Conservation (phyloP, 768 basidiomycete species). For the Suillus subluteus region DNA sequence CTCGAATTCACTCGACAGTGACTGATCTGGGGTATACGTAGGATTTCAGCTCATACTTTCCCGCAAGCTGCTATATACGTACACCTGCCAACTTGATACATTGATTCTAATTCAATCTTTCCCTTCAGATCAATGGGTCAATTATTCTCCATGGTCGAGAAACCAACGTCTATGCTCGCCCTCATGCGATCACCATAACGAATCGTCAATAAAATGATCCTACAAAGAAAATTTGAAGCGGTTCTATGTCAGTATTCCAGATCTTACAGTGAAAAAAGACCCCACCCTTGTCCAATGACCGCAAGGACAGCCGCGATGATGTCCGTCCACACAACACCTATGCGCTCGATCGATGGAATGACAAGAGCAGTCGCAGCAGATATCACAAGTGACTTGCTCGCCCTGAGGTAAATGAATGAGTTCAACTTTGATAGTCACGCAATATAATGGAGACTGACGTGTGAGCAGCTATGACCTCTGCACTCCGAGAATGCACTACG, state of each 20-base stretch:
- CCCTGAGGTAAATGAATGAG: neutral
- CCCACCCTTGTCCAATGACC: slow-evolving; percentile 55
- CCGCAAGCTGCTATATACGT: neutral
- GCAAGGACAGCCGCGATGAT: slow-evolving; percentile 45
- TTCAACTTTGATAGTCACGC: neutral
- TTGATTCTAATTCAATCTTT: neutral
- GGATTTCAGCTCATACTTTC: neutral
- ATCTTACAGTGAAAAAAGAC: slow-evolving; percentile 7
- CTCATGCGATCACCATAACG: slow-evolving; percentile 54
- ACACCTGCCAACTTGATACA: too few species aligned
- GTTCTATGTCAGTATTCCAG: neutral
- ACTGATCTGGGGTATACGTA: too few species aligned
- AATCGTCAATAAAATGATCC: slow-evolving; percentile 49
- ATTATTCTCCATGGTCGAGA: slow-evolving; percentile 40
- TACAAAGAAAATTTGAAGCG: slow-evolving; percentile 23
- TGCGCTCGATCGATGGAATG: slow-evolving; percentile 52
- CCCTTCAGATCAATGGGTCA: slow-evolving; percentile 17
- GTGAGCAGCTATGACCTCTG: neutral
- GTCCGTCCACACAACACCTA: slow-evolving; percentile 52
- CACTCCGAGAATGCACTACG: neutral
- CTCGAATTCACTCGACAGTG: neutral
- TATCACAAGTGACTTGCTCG: slow-evolving; percentile 20
- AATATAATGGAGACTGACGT: neutral
- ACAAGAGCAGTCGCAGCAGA: slow-evolving; percentile 42
- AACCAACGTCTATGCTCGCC: slow-evolving; percentile 53